Evolutionary conservation across 2,329 filamentous ascomycete species (phyloP), one percentile per base, ranked within the genome.

Genomic region (Apiospora phragmitis): DNA sequence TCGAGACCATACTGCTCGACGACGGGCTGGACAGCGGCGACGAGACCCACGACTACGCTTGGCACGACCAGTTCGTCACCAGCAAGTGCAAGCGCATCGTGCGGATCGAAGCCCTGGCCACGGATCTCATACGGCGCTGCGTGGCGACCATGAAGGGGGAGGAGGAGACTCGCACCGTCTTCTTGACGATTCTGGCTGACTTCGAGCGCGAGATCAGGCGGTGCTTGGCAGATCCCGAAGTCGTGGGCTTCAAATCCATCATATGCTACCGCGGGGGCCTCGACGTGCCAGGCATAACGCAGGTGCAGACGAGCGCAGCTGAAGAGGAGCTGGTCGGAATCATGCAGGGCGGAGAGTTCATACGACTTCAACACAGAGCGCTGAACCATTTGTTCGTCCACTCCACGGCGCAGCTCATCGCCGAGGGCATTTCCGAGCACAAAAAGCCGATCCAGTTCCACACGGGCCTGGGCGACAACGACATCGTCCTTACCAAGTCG

Each of bases 381-480:
- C 82, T 96, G 68, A 95, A 94, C 76, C 89, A 93, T 72, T 88
- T 90, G 71, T 80, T 95, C 3, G 89, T 96, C 1, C 87, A 92
- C 69, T 84, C 86, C 41, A 86, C 90, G 0, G 89, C 93, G 8
- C 83, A 86, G 65, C 79, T 90, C 38, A 86, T 95, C 68, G 80
- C 83, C 11, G 81, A 85, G 47, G 80, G 83, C 42, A 79, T 78
- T 24, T 79, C 78, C 3, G 80, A 81, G 1, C 75, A 80, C 70
- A 88, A 88, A 70, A 96, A 95, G 78, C 93, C 93, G 0, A 83
- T 97, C 16, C 94, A 97, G 76, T 92, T 97, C 73, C 94, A 97
- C 76, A 96, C 93, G 0, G 93, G 93, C 0, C 85, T 96, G 0
- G 93, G 94, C 0, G 94, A 96, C 77, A 93, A 91, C 74, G 93